Conservation (phyloP, 2,329 filamentous ascomycete species). For the Aspergillus candidus region DNA sequence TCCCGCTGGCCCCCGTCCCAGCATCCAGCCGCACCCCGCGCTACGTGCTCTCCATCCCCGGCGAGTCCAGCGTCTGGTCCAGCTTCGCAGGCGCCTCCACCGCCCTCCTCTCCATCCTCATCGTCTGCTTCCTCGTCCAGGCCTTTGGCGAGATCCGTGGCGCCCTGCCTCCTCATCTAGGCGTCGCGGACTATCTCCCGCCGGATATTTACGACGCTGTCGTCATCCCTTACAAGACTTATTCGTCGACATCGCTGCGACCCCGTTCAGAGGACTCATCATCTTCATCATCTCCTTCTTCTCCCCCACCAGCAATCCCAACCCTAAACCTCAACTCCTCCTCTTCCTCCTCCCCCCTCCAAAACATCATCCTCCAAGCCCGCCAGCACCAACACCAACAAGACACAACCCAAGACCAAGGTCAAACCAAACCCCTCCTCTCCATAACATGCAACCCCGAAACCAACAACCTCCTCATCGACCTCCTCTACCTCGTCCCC, state of each 20-base stretch:
- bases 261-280: slow-evolving; percentile 8
- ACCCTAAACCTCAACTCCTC: slow-evolving; percentile 10
- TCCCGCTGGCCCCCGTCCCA: slow-evolving; percentile 55
- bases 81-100: slow-evolving; percentile 52
- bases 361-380: background rate
- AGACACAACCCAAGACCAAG: no score
- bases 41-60: slow-evolving; percentile 62
- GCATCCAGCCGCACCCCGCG: slow-evolving; percentile 49
- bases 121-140: slow-evolving; percentile 59
- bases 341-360: slow-evolving; percentile 14
- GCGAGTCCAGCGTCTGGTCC: slow-evolving; percentile 48
- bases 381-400: no score
- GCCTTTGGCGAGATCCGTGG: slow-evolving; percentile 57
- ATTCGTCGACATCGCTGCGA: no score
- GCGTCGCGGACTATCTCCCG: slow-evolving; percentile 53
- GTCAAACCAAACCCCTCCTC: slow-evolving; percentile 10
- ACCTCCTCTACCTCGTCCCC: slow-evolving; percentile 8
- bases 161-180: slow-evolving; percentile 50
- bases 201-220: slow-evolving; percentile 39
- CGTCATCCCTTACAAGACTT: slow-evolving; percentile 32
- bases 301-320: slow-evolving; percentile 5
- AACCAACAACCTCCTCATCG: slow-evolving; percentile 20
- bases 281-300: slow-evolving; percentile 17
- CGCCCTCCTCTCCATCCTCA: slow-evolving; percentile 54
- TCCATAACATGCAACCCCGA: slow-evolving; percentile 18